Evolutionary conservation across 140 eudicot genomes (phyloP).

Genomic region (Flaveria floridana): DNA sequence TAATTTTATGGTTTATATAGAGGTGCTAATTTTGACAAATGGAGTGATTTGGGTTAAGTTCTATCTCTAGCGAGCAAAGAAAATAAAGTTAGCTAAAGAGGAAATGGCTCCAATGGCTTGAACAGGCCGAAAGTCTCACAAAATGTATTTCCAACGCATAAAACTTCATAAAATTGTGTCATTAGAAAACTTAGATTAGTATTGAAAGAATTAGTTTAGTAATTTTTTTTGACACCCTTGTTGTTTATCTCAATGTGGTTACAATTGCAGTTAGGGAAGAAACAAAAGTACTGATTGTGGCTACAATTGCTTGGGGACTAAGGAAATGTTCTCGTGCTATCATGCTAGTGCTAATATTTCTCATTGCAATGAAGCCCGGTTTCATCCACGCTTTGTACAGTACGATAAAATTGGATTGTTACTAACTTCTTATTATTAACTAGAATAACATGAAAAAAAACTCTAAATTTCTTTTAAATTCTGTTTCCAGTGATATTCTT

Average conservation of each 20-base stretch:
- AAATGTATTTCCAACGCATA: background rate
- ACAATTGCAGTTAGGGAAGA: conserved; percentile 53
- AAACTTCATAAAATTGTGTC: background rate
- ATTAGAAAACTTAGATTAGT: background rate
- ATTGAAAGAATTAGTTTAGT: background rate
- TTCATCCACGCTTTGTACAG: conserved; percentile 65
- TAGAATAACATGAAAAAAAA: conserved; percentile 12
- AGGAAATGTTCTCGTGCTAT: conserved; percentile 70
- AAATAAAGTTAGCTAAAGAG: background rate
- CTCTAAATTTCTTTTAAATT: conserved; percentile 8
- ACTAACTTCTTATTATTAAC: conserved; percentile 16
- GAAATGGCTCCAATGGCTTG: background rate
- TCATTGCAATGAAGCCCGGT: conserved; percentile 66
- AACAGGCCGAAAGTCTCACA: background rate
- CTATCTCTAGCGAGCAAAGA: background rate
- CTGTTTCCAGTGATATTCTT: conserved; percentile 56
- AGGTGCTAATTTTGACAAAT: background rate
- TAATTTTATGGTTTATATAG: background rate
- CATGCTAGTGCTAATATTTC: conserved; percentile 53
- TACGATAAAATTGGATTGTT: conserved; percentile 31
- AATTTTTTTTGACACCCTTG: background rate
- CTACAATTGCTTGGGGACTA: conserved; percentile 69
- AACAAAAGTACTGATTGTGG: conserved; percentile 64
- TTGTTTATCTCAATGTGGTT: conserved; percentile 9
- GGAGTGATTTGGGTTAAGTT: background rate